A percentile compares a stretch with the other conserved stretches of the same genome.
phyloP scores from a whole-genome alignment of 768 basidiomycete genomes.

The Tricholoma furcatifolium region DNA sequence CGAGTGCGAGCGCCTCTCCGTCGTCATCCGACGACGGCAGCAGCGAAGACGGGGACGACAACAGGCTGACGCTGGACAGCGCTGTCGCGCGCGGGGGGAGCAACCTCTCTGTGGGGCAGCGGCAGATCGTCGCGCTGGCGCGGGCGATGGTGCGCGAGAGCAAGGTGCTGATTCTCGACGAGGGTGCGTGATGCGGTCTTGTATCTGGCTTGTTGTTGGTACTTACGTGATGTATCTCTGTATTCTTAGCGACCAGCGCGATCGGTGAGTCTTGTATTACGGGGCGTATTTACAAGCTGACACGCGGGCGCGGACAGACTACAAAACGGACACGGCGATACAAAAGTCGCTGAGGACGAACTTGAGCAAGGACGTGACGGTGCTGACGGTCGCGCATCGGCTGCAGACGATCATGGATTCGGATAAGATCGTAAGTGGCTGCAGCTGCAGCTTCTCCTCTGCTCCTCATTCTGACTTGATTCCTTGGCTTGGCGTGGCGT shows the following conservation, averaged over 20 bases:
- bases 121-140: constrained; percentile 67
- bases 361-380: constrained; percentile 55
- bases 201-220: too few species aligned
- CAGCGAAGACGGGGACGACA: constrained; percentile 33
- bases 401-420: constrained; percentile 69
- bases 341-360: constrained; percentile 66
- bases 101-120: constrained; percentile 77
- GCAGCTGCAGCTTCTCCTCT: not conserved
- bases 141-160: constrained; percentile 59
- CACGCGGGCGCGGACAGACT: constrained; percentile 39
- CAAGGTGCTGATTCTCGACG: constrained; percentile 59
- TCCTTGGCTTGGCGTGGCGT: not conserved
- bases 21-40: too few species aligned
- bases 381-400: constrained; percentile 69
- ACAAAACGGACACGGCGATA: constrained; percentile 64
- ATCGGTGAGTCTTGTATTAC: constrained; percentile 47
- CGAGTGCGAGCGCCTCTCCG: too few species aligned
- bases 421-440: constrained; percentile 44
- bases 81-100: constrained; percentile 49
- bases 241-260: constrained; percentile 45
- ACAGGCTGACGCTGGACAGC: constrained; percentile 45
- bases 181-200: too few species aligned
- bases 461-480: not conserved
- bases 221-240: too few species aligned
- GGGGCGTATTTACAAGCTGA: too few species aligned